Evolutionary conservation across 106 monocot species (phyloP), one percentile per base, ranked within the genome.

Genomic region (Phalaenopsis aphrodite): DNA sequence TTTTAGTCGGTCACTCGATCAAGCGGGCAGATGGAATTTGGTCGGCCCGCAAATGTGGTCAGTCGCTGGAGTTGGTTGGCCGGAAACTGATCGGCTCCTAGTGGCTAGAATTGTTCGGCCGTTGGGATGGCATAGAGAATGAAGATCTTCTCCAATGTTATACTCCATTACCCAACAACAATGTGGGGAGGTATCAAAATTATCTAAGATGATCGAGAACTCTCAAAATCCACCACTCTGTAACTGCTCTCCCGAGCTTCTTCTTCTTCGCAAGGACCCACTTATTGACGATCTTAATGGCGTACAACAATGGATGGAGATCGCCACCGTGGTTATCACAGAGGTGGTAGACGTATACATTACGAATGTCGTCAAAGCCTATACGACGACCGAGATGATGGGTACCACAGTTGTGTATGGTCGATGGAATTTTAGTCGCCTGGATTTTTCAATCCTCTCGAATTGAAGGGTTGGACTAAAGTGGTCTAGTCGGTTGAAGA

Each of bases 221-320:
- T 42, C 83, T 81, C 24, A 97, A 84, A 18, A 97, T 86, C 75
- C 84, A 73, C 71, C 83, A 78, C 82, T 97, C 96, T 5, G 90
- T 83, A 24, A 90, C 86, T 15, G 94, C 96, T 41, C 94, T 81
- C 45, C 75, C 84, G 37, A 90, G 80, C 85, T 97, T 97, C 39
- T 90, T 86, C 84, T 96, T 96, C 85, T 77, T 87, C 45, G 71
- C 91, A 18, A 91, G 69, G 57, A 76, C 87, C 75, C 77, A 69
- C 75, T 84, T 88, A 84, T 97, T 90, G 55, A 97, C 92, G 16
- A 97, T 92, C 82, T 97, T 97, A 90, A 97, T 93, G 72, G 93
- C 95, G 78, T 89, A 95, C 67, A 84, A 45, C 64, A 56, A 78
- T 78, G 71, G 61, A 77, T 2, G 37, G 10, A n/a, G 42, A 71